Conservation (phyloP, 768 basidiomycete species). For the Psilocybe tampanensis region DNA sequence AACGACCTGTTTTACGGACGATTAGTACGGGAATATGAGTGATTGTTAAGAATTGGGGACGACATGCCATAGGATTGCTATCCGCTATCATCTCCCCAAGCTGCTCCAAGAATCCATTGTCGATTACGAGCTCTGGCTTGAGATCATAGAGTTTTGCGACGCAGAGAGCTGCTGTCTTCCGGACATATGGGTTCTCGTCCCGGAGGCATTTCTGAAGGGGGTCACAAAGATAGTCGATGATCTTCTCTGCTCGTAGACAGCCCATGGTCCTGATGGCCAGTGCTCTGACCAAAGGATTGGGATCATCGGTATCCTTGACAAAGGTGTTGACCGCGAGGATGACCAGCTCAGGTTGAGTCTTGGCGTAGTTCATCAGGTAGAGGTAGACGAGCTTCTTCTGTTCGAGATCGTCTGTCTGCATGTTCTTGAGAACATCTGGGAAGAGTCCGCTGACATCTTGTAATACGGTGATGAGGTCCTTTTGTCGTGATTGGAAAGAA, state of each 20-base stretch:
- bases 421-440: slow-evolving; percentile 98
- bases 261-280: slow-evolving; percentile 99
- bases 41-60: neutral
- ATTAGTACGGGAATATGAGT: slow-evolving; percentile 1
- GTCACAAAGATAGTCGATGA: slow-evolving; percentile 96
- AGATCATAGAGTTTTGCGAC: slow-evolving; percentile 98
- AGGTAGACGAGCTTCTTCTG: slow-evolving; percentile 99
- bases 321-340: slow-evolving; percentile 99
- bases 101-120: slow-evolving; percentile 90
- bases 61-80: slow-evolving; percentile 90
- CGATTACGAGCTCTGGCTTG: slow-evolving; percentile 92
- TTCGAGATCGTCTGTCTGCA: slow-evolving; percentile 99
- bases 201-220: slow-evolving; percentile 89
- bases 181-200: slow-evolving; percentile 97
- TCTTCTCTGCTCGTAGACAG: slow-evolving; percentile 95
- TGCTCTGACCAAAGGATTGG: slow-evolving; percentile 95
- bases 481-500: neutral
- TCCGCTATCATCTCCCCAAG: slow-evolving; percentile 93
- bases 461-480: neutral
- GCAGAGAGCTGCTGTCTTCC: slow-evolving; percentile 96
- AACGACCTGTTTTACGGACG: slow-evolving; percentile 79
- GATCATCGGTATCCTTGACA: slow-evolving; percentile 95
- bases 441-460: slow-evolving; percentile 91
- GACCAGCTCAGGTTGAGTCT: slow-evolving; percentile 98
- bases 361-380: slow-evolving; percentile 99